Evolutionary conservation across 2,329 filamentous ascomycete genomes (phyloP), one percentile per base, ranked within the genome.

Genomic region (Ophiocordyceps polyrhachis-furcata): DNA sequence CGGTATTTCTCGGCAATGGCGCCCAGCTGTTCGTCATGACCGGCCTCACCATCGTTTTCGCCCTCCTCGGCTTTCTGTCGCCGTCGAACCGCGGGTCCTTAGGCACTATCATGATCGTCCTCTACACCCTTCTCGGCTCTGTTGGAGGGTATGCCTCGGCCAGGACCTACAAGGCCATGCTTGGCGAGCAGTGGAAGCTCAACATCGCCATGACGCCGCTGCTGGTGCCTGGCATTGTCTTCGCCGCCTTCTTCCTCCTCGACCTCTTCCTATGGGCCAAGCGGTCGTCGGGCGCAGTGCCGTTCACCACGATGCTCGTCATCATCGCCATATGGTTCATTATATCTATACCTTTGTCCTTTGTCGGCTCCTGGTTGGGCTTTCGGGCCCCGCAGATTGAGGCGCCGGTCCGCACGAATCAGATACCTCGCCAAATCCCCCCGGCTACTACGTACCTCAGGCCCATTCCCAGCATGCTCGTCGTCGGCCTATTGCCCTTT

Each of bases 11-110:
- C 40, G 91, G 91, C 47, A 96, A 93, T 58, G 91, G 91, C 49
- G 86, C 85, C 12, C 91, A 98, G 64, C 76, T 98, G 4, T 96
- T 98, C 61, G 87, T 93, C 60, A 98, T 98, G 89, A 84, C 88
- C 2, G 91, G 86, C 29, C 79, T 88, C 57, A 96, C 91, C 42
- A 94, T 98, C 55, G 76, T 78, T 21, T 95, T 98, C 56, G 91
- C 91, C 0, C 76, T 96, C 9, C 73, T 98, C 41, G 91, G 91
- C 28, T 94, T 98, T 64, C 71, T 98, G 14, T 96, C 89, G 0
- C 91, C 91, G 0, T 93, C 88, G 11, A 96, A 95, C 60, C 85
- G 91, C 53, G 91, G 91, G 41, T 93, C 88, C 43, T 73, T 98
- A 32, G 88, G 85, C 42, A 95, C 89, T 4, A 86, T 93, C 50